Conservation (phyloP, 306 rosid species). For the Rosa multiflora region DNA sequence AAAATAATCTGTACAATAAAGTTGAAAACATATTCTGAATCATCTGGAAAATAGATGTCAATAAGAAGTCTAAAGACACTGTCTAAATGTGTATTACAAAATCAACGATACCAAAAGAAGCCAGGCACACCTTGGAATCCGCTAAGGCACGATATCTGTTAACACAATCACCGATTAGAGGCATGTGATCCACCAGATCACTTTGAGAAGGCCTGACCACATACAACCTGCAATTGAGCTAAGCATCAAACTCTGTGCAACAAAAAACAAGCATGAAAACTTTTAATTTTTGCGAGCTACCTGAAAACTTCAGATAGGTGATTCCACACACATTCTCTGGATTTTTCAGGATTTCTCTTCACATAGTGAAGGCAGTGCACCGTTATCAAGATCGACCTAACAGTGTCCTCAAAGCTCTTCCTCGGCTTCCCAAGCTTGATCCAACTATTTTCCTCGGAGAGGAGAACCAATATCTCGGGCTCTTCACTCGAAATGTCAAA, state of each 20-base stretch:
- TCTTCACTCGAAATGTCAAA: slow-evolving; percentile 40
- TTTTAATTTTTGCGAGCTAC: slow-evolving; percentile 8
- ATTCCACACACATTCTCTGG: slow-evolving; percentile 34
- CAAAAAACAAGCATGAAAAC: neutral
- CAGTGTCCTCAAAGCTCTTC: slow-evolving; percentile 36
- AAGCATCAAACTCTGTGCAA: neutral
- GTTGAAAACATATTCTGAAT: neutral
- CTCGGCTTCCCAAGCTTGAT: slow-evolving; percentile 52
- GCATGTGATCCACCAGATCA: slow-evolving; percentile 39
- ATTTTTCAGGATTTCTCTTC: slow-evolving; percentile 47
- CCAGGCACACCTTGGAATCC: slow-evolving; percentile 44
- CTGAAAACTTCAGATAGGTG: slow-evolving; percentile 38
- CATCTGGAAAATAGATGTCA: neutral
- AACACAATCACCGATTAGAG: slow-evolving; percentile 45
- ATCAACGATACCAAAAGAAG: neutral
- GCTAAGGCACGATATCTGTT: slow-evolving; percentile 42
- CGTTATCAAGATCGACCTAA: slow-evolving; percentile 47
- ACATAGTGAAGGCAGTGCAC: slow-evolving; percentile 60
- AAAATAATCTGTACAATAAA: neutral
- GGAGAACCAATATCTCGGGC: slow-evolving; percentile 55
- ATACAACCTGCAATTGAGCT: slow-evolving; percentile 39
- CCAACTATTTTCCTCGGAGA: slow-evolving; percentile 51
- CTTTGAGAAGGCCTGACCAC: slow-evolving; percentile 38
- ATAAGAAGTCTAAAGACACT: too few relatives aligned
- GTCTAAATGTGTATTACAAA: neutral